Conservation (phyloP, 352 stramenopile genomes). For the Phytophthora megakarya region DNA sequence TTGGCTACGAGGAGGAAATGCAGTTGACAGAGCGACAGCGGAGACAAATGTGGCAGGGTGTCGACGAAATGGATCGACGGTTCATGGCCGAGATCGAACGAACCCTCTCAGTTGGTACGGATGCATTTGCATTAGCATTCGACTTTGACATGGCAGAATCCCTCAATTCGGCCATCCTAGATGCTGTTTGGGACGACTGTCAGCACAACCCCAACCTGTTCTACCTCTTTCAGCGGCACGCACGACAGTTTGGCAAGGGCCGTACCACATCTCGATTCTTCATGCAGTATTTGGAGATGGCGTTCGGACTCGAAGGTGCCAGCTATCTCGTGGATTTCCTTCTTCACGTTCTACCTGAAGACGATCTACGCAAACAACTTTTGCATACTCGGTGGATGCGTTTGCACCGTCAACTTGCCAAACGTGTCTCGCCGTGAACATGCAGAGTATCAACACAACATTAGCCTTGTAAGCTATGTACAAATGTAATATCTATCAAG, state of each 20-base stretch:
- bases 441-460: conserved; percentile 11
- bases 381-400: conserved; percentile 68
- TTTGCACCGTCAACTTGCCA: conserved; percentile 62
- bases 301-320: conserved; percentile 75
- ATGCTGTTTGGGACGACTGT: conserved; percentile 86
- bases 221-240: conserved; percentile 80
- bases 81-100: conserved; percentile 69
- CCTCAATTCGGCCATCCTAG: conserved; percentile 75
- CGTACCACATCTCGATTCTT: conserved; percentile 62
- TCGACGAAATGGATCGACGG: conserved; percentile 77
- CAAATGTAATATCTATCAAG: conserved; percentile 24
- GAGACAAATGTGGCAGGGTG: conserved; percentile 63
- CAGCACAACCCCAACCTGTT: conserved; percentile 86
- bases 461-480: conserved; percentile 30
- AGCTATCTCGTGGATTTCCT: conserved; percentile 85
- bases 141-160: conserved; percentile 68
- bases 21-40: conserved; percentile 23
- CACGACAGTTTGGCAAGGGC: conserved; percentile 75
- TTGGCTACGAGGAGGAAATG: conserved; percentile 21
- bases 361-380: conserved; percentile 66
- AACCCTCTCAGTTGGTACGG: conserved; percentile 32
- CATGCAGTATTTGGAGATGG: conserved; percentile 79
- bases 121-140: conserved; percentile 40
- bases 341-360: conserved; percentile 76
- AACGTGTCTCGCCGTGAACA: conserved; percentile 48